These are phyloP conservation scores for Umbellularia californica DNA, from an alignment of 164 flowering plant species.

Conservation along the genomic window DNA sequence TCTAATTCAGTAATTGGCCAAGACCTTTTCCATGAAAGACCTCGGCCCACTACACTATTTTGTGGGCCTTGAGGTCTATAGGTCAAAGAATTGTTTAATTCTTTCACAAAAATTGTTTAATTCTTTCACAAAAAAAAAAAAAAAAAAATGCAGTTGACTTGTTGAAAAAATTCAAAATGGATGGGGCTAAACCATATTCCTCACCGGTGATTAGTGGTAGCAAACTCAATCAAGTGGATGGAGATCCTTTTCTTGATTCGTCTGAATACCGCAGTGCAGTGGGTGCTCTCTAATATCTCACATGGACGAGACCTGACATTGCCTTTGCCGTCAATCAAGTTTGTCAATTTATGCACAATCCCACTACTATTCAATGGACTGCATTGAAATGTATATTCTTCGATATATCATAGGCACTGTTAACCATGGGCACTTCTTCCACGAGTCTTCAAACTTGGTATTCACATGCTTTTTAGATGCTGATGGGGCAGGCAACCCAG, in stretches of 20 bases:
- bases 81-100: neutral
- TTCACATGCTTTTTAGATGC: neutral
- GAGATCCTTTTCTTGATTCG: neutral
- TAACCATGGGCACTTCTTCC: neutral
- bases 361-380: neutral
- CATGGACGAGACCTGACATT: neutral
- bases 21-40: neutral
- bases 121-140: neutral
- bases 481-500: neutral
- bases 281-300: constrained; percentile 2
- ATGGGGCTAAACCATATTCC: neutral
- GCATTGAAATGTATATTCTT: neutral
- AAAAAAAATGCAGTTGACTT: neutral
- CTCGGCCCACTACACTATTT: neutral
- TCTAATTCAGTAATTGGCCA: neutral
- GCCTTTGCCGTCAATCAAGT: neutral
- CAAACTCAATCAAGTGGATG: neutral
- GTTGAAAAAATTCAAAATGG: neutral
- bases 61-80: neutral
- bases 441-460: neutral
- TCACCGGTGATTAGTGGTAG: neutral
- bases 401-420: neutral
- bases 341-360: neutral
- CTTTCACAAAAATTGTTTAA: neutral
- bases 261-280: neutral